Base-by-base conservation (phyloP, 805 yeast genomes). In the Candida silvatica region DNA sequence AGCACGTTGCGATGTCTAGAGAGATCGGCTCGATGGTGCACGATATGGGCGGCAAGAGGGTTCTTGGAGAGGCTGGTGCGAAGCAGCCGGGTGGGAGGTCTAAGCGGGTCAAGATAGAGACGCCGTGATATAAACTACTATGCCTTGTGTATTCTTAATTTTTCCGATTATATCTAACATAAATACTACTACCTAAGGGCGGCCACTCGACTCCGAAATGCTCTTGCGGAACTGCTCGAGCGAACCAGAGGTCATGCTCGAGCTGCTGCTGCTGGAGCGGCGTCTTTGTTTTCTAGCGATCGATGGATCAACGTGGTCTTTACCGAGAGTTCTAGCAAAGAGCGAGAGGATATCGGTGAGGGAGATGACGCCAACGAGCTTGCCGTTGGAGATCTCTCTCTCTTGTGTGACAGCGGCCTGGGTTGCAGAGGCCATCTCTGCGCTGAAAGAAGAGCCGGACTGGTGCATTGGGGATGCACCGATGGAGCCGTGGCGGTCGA, bases 261-360 rank as follows among this genome's bases (percentile, higher is more conserved):
- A 59, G 8, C 64, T 55, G 17, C 37, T 38, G 18, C 59, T 60
- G 50, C 64, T 58, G 4, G 77, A 69, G 54, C 86, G 70, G 50
- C 96, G 71, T 55, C 97, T 75, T 57, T 85, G 92, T 52, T 86
- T 80, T 55, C 97, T 74, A 3, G 97, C 97, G 35, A 73, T 69
- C 27, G 69, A 76, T 4, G 98, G 97, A 52, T 90, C 96, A 17
- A 85, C 77, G 33, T 54, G 53, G 37, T 63, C 64, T 49, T 72
- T 72, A 3, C 94, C 95, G 38, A 77, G 69, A 24, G 72, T 74
- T 46, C 77, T 70, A 6, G 95, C 95, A 42, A 90, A 69, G 29
- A 86, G 60, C 14, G 88, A 84, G 33, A 92, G 62, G 23, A 90
- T 80, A 58, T 90, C 98, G 1, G 97, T 90, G 46, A 92, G 64